These are phyloP conservation scores for Tolypocladium pustulatum DNA, from an alignment of 2,329 filamentous ascomycete genomes.

Conservation along the genomic window DNA sequence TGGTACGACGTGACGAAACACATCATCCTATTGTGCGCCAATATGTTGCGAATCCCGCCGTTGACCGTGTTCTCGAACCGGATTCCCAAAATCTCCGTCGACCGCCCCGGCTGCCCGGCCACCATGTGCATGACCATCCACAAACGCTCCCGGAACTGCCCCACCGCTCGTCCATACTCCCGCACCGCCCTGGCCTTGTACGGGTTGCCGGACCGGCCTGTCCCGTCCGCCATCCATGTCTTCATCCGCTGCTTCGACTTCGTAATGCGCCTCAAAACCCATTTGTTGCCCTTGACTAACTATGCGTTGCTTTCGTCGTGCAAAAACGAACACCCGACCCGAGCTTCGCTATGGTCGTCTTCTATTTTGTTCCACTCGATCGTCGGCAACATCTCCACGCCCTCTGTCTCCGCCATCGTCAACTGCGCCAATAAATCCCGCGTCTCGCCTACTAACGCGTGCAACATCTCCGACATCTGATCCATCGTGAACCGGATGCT, in stretches of 20 bases:
- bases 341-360: conserved; percentile 3
- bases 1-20: conserved; percentile 12
- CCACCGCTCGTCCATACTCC: neutral
- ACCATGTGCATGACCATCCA: conserved; percentile 5
- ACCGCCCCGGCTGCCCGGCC: neutral
- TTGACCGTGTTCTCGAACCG: conserved; percentile 5
- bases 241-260: neutral
- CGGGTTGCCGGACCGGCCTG: neutral
- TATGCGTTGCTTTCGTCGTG: conserved; percentile 1
- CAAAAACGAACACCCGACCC: conserved; percentile 1
- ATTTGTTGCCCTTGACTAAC: neutral
- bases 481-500: conserved; percentile 1
- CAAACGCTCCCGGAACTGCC: conserved; percentile 4
- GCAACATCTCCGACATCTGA: neutral
- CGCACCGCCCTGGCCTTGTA: neutral
- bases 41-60: conserved; percentile 4
- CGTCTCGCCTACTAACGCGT: neutral
- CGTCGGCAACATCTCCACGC: neutral
- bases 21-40: conserved; percentile 3
- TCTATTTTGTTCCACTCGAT: conserved; percentile 1
- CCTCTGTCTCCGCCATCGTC: neutral
- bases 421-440: conserved; percentile 1
- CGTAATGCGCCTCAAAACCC: neutral
- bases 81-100: conserved; percentile 2
- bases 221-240: neutral